These are phyloP conservation scores for Citrullus amarus DNA, from an alignment of 306 rosid species.

Conservation along the genomic window DNA sequence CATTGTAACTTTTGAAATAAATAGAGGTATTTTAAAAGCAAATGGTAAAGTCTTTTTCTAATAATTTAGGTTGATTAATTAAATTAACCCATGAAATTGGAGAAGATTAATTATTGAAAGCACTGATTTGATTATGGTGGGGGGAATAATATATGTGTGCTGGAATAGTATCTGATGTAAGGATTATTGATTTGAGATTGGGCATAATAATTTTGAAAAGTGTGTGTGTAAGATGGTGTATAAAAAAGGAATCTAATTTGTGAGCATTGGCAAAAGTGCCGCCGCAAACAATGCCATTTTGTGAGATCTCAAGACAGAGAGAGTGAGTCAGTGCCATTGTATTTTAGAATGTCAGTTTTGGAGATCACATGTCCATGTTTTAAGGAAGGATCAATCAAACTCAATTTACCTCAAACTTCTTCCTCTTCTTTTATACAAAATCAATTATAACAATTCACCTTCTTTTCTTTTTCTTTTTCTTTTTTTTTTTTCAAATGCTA, in stretches of 20 bases:
- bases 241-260: neutral
- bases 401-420: neutral
- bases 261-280: conserved; percentile 19
- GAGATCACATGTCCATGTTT: conserved; percentile 60
- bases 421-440: neutral
- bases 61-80: too few species aligned
- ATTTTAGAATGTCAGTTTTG: conserved; percentile 28
- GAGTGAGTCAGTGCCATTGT: conserved; percentile 7
- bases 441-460: neutral
- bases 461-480: neutral
- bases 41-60: too few species aligned
- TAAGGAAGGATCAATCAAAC: conserved; percentile 24
- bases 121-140: neutral
- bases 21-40: too few species aligned
- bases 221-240: neutral
- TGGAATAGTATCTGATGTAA: conserved; percentile 1
- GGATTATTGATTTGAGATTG: neutral
- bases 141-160: neutral
- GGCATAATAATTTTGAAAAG: neutral
- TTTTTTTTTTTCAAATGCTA: neutral
- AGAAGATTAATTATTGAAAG: neutral
- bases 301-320: conserved; percentile 16
- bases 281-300: conserved; percentile 28
- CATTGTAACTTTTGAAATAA: too few species aligned
- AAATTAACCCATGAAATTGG: neutral